Evolutionary conservation across 257 asterid genomes (phyloP), one percentile per base, ranked within the genome.

Genomic region (Solanum chaucha): DNA sequence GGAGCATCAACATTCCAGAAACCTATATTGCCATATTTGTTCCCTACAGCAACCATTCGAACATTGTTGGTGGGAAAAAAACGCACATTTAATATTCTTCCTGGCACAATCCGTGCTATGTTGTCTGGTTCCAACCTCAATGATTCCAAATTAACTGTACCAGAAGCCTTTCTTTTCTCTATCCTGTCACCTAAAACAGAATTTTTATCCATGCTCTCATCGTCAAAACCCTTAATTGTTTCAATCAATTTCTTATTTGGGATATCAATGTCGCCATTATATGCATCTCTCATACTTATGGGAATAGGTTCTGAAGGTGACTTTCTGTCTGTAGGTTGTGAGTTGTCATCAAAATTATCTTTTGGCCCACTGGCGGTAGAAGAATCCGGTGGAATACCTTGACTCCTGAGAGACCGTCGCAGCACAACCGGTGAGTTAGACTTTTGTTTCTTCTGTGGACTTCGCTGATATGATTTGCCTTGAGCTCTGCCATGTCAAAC

Each of bases 391-490:
- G 93, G 92, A 90, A 89, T 95, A 35, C 98, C 99, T 86, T 92
- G 98, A 59, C 94, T 87, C 92, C 99, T 93, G n/a, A 95, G 92
- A 84, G 99, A 97, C 87, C 96, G 95, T 24, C 99, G 97, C 85
- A 95, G 90, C 61, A 95, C 98, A 83, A 93, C 82, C 5, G 98
- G 98, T 41, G 86, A 67, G 82, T 92, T 95, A 11, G 87, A 68
- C 91, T 89, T 95, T 81, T 87, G 91, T 89, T 91, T 97, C 93
- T 94, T 95, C 61, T 75, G 87, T 24, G 94, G 95, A 88, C 94
- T 93, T 67, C 85, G 71, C 87, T 93, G 94, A 58, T 91, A 94
- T 14, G 96, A 90, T 88, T 94, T 95, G 67, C 82, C 88, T 88
- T 90, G 88, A 88, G 87, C 89, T 89, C 99, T 96, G 94, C 86